A percentile compares a stretch with the other conserved stretches of the same genome.
phyloP scores from a whole-genome alignment of 371 early-diverging fungal genomes.

The Mycotypha africana region DNA sequence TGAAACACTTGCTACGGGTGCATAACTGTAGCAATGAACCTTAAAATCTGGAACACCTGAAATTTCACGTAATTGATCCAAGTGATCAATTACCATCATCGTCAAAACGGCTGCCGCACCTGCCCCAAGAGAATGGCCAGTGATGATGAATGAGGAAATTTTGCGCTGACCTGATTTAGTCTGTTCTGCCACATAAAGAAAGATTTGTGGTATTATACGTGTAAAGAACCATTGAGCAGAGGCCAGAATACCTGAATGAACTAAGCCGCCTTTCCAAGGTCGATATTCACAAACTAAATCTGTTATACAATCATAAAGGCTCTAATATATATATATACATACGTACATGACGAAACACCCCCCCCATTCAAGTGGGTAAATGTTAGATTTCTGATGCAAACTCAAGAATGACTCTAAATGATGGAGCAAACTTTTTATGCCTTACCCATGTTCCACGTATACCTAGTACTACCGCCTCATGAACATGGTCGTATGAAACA shows the following conservation, averaged over 20 bases:
- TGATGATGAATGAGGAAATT: conserved; percentile 22
- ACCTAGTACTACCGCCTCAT: conserved; percentile 66
- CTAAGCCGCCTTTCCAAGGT: conserved; percentile 78
- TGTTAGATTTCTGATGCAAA: too few relatives aligned
- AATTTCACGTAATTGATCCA: conserved; percentile 48
- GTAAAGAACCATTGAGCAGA: conserved; percentile 48
- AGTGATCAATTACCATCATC: conserved; percentile 70
- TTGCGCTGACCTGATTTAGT: conserved; percentile 7
- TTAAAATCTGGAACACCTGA: conserved; percentile 39
- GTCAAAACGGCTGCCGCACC: conserved; percentile 74
- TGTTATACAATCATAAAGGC: conserved; percentile 22
- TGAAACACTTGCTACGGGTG: conserved; percentile 64
- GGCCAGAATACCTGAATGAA: conserved; percentile 74
- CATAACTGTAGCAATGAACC: conserved; percentile 46
- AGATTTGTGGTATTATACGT: conserved; percentile 52
- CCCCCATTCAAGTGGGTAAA: too few relatives aligned
- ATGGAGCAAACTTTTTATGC: neutral
- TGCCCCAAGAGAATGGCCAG: conserved; percentile 79
- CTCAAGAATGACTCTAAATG: too few relatives aligned
- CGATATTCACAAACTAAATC: conserved; percentile 70
- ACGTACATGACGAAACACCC: too few relatives aligned
- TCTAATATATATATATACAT: conserved; percentile 6
- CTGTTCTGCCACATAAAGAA: conserved; percentile 25
- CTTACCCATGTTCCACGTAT: conserved; percentile 84
- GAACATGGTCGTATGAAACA: conserved; percentile 63